Base-by-base conservation (phyloP, 148 eudicot species). In the Nepenthes mirabilis region DNA sequence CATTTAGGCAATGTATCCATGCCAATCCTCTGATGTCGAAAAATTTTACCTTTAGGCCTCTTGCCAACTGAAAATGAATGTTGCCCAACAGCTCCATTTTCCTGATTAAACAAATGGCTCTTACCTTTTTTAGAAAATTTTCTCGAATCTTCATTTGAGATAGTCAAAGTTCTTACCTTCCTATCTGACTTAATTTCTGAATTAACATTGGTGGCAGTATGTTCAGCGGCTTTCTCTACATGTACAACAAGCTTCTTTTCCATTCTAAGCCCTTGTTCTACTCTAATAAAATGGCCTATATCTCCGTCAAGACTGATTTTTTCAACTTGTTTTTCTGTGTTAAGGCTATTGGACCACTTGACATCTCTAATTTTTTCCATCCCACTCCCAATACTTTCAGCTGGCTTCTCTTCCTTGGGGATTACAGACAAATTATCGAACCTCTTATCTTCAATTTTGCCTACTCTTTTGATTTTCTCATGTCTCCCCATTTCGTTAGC, bases 201-300 rank as follows among this genome's bases (percentile, higher is more conserved):
- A 37, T 57, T 47, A 43, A 61, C 37, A 33, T 45, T 60, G 47
- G 70, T 60, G 36, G 43, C 36, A 33, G 43, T 68, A 43, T 54
- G 68, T 43, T 65, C 70, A 60, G 61, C 69, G 52, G 59, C 47
- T 37, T 34, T 54, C 51, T 43, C 61, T 47, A 52, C 74, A 54
- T 73, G 66, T 57, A 63, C 73, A 40, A 68, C 73, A 2, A 65
- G 35, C 60, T 65, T 68, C 54, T 65, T 65, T 55, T 52, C 66
- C 5, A 37, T 55, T 32, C 51, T 49, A 55, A 61, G 34, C 35
- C 55, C 64, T 56, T 62, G 52, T 9, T 57, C 65, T 23, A 43
- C 73, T 53, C 33, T 33, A 23, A 11, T 34, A 14, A 11, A 40
- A 1, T 8, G 4, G 45, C 45, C 45, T 40, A 40, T 40, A 40